Conservation (phyloP, 371 early-diverging fungal species). For the Haplosporangium sp. region DNA sequence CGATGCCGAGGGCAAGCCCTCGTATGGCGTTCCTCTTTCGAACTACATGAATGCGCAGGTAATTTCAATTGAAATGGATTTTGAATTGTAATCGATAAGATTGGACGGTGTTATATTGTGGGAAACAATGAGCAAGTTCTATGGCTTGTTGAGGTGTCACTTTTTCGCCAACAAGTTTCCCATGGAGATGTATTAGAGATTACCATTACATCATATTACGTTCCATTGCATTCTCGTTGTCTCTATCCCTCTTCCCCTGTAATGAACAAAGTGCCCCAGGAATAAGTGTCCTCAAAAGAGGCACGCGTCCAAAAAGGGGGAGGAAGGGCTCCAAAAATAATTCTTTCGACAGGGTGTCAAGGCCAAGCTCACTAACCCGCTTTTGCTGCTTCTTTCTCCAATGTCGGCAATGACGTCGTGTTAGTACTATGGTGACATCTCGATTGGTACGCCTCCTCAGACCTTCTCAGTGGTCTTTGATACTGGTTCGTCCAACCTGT, state of each 20-base stretch:
- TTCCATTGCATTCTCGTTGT: too few species aligned
- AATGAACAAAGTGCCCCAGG: too few species aligned
- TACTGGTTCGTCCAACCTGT: constrained; percentile 94
- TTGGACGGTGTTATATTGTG: too few species aligned
- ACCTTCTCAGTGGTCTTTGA: constrained; percentile 95
- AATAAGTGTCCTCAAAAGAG: too few species aligned
- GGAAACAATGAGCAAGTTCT: too few species aligned
- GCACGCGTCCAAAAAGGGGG: neutral
- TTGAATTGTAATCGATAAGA: too few species aligned
- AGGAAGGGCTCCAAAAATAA: neutral
- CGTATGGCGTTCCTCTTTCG: constrained; percentile 87
- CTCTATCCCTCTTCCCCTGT: too few species aligned
- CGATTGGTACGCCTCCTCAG: constrained; percentile 88
- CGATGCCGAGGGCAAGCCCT: constrained; percentile 65
- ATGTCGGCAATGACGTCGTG: neutral
- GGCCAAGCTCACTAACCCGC: neutral
- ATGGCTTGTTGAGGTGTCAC: too few species aligned
- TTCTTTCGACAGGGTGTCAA: neutral
- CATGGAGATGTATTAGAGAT: too few species aligned
- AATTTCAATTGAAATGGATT: constrained; percentile 1
- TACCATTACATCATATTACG: too few species aligned
- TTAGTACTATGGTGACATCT: constrained; percentile 90
- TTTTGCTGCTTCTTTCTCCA: neutral
- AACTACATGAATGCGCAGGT: constrained; percentile 97
- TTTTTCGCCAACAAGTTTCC: too few species aligned